A percentile compares a stretch with the other conserved stretches of the same genome.
Conservation (phyloP, 108 stramenopile species). For the Fragilaria radians region DNA sequence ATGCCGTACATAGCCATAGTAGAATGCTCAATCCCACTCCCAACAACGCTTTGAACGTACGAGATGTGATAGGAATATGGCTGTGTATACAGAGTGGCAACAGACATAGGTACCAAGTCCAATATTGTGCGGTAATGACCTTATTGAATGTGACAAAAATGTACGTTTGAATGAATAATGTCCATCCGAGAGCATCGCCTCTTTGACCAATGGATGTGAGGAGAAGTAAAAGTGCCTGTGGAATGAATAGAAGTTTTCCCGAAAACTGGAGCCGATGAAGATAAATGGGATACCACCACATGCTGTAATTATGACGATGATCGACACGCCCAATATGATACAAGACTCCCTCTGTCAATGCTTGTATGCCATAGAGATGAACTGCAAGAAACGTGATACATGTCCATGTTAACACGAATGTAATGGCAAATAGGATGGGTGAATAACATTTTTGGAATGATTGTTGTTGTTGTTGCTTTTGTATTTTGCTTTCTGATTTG, state of each 20-base stretch:
- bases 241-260: constrained; percentile 58
- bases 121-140: constrained; percentile 98
- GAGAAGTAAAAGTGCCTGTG: constrained; percentile 71
- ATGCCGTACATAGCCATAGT: constrained; percentile 71
- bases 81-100: constrained; percentile 63
- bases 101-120: constrained; percentile 92
- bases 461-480: not conserved
- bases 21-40: constrained; percentile 40
- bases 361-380: constrained; percentile 60
- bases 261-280: constrained; percentile 63
- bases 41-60: constrained; percentile 21
- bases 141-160: constrained; percentile 98
- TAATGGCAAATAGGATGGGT: constrained; percentile 52
- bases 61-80: constrained; percentile 29
- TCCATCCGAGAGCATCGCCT: constrained; percentile 60
- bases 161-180: constrained; percentile 87
- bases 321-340: constrained; percentile 95
- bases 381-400: constrained; percentile 52
- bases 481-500: not conserved
- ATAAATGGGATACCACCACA: constrained; percentile 87
- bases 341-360: constrained; percentile 80
- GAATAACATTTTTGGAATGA: constrained; percentile 4
- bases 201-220: constrained; percentile 64
- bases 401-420: constrained; percentile 45
- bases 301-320: constrained; percentile 72